phyloP scores from a whole-genome alignment of 1,139 yeast genomes.

The Pichia sp. region DNA sequence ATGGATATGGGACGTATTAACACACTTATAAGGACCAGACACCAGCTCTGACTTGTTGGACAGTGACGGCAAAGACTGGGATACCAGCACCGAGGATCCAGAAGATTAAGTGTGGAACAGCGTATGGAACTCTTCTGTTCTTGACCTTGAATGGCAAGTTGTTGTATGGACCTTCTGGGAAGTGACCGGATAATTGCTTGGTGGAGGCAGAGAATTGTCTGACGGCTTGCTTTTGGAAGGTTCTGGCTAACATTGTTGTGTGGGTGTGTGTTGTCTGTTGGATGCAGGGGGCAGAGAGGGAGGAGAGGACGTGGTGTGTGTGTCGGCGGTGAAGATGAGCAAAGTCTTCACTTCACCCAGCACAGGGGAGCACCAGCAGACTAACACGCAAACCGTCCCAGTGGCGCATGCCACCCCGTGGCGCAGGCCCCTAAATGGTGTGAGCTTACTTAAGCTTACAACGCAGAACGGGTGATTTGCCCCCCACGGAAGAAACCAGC shows the following conservation, averaged over 20 bases:
- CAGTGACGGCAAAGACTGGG: constrained; percentile 68
- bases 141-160: constrained; percentile 94
- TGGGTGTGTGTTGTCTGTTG: too few relatives aligned
- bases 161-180: constrained; percentile 82
- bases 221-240: constrained; percentile 29
- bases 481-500: constrained; percentile 53
- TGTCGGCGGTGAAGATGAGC: not conserved
- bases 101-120: constrained; percentile 76
- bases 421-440: too few relatives aligned
- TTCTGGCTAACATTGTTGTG: constrained; percentile 38
- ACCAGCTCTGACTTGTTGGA: constrained; percentile 79
- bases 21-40: not conserved
- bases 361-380: too few relatives aligned
- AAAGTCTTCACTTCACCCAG: too few relatives aligned
- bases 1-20: too few relatives aligned
- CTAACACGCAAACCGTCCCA: too few relatives aligned
- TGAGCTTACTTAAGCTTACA: too few relatives aligned
- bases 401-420: too few relatives aligned
- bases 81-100: constrained; percentile 55
- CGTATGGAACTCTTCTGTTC: constrained; percentile 87
- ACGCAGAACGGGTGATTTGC: too few relatives aligned
- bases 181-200: constrained; percentile 39
- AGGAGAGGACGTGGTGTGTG: too few relatives aligned
- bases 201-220: constrained; percentile 26
- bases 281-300: too few relatives aligned